Conservation (phyloP, 2,329 filamentous ascomycete genomes). For the Colletotrichum simmondsii region DNA sequence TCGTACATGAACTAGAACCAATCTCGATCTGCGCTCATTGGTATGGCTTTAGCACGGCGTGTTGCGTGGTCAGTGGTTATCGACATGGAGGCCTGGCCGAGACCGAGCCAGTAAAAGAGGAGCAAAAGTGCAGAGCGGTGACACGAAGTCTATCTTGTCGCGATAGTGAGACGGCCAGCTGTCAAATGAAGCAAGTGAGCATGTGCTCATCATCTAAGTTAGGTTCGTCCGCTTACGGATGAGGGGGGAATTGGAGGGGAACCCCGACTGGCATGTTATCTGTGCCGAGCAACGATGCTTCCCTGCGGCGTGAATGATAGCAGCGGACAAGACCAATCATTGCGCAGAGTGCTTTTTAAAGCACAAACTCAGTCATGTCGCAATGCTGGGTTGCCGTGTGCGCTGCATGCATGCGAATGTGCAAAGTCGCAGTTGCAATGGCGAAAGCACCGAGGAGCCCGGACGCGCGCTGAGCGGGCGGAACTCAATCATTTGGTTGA, state of each 20-base stretch:
- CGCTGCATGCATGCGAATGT: constrained; percentile 15
- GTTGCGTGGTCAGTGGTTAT: neutral
- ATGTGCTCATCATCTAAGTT: constrained; percentile 22
- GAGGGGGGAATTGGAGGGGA: neutral
- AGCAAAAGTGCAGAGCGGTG: neutral
- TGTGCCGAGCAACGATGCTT: constrained; percentile 11
- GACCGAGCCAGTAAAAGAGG: constrained; percentile 10
- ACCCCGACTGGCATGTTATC: constrained; percentile 12
- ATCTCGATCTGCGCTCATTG: neutral
- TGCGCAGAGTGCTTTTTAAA: neutral
- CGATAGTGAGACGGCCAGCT: constrained; percentile 14
- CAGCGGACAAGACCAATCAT: neutral
- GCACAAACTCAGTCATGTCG: constrained; percentile 14
- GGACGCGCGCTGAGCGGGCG: neutral
- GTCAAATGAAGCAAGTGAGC: constrained; percentile 27
- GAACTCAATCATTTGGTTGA: neutral
- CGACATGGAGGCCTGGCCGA: constrained; percentile 9
- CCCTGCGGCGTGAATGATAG: neutral
- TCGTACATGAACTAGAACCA: neutral
- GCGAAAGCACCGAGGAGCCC: constrained; percentile 12
- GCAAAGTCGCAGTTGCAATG: neutral
- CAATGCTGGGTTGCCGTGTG: neutral
- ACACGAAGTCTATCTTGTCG: constrained; percentile 22
- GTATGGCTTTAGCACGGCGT: constrained; percentile 6
- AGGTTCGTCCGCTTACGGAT: constrained; percentile 30